Evolutionary conservation across 1,139 yeast genomes (phyloP), one percentile per base, ranked within the genome.

Genomic region (Sugiyamaella castrensis): DNA sequence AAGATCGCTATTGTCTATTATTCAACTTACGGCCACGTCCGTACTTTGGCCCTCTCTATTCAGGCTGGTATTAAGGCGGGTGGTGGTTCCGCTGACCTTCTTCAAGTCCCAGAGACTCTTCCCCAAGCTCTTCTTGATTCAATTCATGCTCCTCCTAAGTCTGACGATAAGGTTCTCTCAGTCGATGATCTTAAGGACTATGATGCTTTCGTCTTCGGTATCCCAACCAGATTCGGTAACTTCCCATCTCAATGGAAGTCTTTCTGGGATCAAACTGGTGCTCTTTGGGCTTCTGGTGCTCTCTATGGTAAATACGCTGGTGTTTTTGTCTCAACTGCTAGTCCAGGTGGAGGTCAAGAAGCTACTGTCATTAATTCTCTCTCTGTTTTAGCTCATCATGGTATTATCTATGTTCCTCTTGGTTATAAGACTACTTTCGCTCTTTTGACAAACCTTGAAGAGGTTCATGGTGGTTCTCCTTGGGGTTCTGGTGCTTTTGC

Each of bases 401-500:
- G 95, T 67, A 76, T 86, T 66, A 79, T 82, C 59, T 86, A 65
- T 66, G 82, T 86, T 49, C 95, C 95, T 63, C 76, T 87, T 60
- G 95, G 95, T 65, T 85, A 80, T 74, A 81, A 79, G 60, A 71
- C 77, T 59, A 74, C 77, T 37, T 81, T 81, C 70, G 75, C 76
- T 40, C 76, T 76, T 58, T 68, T 82, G 57, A 69, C 86, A 51
- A 76, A 77, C 70, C 67, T 85, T 53, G 76, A 74, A 19, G 88
- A 84, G 72, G 77, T 80, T 51, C 92, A 84, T 66, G 95, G 95
- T 66, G 84, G 84, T 58, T 82, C 91, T 48, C 79, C 95, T 51
- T 87, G 91, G 88, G 95, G 95, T 71, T 88, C 95, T 47, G 94
- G 94, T 64, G 72, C 87, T 51, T 75, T 76, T 59, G 89, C 95